phyloP scores from a whole-genome alignment of 139 green algal species.

The Desmodesmus armatus region DNA sequence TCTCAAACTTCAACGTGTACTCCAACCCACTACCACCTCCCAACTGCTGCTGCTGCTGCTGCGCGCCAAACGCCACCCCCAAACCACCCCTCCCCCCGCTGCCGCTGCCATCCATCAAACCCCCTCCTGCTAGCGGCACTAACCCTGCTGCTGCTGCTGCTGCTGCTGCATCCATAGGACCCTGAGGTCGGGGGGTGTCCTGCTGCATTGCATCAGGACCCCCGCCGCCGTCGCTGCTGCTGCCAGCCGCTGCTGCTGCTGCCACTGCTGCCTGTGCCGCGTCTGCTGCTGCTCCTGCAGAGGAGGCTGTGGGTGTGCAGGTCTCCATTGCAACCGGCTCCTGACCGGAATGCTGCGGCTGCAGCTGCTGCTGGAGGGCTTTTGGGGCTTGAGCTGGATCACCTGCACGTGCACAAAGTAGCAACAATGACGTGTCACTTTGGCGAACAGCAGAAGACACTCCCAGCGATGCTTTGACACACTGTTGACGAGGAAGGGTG shows the following conservation, averaged over 20 bases:
- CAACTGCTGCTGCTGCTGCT: constrained; percentile 4
- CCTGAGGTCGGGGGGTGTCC: not conserved
- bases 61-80: no score
- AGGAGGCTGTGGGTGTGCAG: no score
- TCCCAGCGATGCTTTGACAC: no score
- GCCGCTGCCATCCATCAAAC: not conserved
- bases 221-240: constrained; percentile 20
- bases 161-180: no score
- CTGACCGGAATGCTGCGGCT: no score
- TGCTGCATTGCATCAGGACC: constrained; percentile 37
- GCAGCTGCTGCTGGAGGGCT: not conserved
- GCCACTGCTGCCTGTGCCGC: constrained; percentile 7
- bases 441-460: no score
- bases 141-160: constrained; percentile 17
- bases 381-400: not conserved
- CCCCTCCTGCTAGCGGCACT: not conserved
- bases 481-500: no score
- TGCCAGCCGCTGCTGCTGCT: constrained; percentile 10
- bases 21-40: constrained; percentile 4
- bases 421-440: no score
- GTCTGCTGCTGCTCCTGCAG: constrained; percentile 14
- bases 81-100: not conserved
- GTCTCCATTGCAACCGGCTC: no score
- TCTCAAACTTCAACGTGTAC: constrained; percentile 87
- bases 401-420: no score